Conservation (phyloP, 768 basidiomycete genomes). For the Pholiota microspora region DNA sequence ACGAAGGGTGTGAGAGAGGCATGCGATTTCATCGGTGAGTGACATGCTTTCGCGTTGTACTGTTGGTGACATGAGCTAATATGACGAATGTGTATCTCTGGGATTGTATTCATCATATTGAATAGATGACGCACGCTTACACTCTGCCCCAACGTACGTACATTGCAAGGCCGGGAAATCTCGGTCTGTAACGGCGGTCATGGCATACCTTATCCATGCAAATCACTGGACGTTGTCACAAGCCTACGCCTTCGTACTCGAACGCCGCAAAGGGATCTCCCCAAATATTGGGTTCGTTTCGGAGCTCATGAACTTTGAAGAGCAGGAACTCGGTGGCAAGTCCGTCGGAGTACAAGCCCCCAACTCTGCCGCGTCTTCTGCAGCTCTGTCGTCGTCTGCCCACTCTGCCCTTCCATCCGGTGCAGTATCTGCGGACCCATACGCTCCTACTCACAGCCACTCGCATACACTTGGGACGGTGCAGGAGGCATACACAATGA, state of each 20-base stretch:
- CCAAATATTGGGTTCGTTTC: slow-evolving; percentile 98
- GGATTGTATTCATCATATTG: not conserved
- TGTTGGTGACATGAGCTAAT: not conserved
- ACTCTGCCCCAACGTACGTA: slow-evolving; percentile 88
- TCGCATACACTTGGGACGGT: slow-evolving; percentile 9
- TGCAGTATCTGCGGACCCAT: slow-evolving; percentile 11
- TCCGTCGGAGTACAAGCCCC: slow-evolving; percentile 61
- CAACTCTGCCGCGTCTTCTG: not conserved
- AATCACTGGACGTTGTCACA: slow-evolving; percentile 95
- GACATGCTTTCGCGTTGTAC: not conserved
- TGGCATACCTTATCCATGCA: slow-evolving; percentile 96
- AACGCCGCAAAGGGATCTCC: slow-evolving; percentile 90
- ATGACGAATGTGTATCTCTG: not conserved
- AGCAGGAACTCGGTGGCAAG: slow-evolving; percentile 81
- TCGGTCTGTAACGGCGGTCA: slow-evolving; percentile 92
- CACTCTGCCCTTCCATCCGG: slow-evolving; percentile 7
- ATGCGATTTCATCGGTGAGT: slow-evolving; percentile 83
- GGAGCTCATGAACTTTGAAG: slow-evolving; percentile 96
- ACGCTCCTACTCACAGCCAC: slow-evolving; percentile 6
- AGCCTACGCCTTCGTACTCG: slow-evolving; percentile 90
- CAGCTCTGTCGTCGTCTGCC: slow-evolving; percentile 3
- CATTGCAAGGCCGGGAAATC: slow-evolving; percentile 98
- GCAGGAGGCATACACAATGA: slow-evolving; percentile 26
- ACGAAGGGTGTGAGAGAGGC: slow-evolving; percentile 77
- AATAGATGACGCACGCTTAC: slow-evolving; percentile 89